A percentile compares a stretch with the other conserved stretches of the same genome.
Conservation (phyloP, 805 yeast genomes). For the Isabelozyma gotoi region DNA sequence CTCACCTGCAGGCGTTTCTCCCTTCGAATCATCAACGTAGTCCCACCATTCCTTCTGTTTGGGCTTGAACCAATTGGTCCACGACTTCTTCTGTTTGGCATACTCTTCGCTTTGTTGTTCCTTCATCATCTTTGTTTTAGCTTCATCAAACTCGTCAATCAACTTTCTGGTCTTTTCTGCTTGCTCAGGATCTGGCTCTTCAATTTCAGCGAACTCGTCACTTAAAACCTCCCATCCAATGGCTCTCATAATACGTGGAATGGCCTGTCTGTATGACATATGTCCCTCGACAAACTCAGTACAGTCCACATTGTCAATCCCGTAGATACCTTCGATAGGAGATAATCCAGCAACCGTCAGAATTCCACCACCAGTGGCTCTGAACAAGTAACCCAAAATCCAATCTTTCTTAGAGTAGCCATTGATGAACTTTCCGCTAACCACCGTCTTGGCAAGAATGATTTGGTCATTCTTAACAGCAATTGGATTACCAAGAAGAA, state of each 20-base stretch:
- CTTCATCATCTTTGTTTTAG: slow-evolving; percentile 58
- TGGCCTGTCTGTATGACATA: slow-evolving; percentile 93
- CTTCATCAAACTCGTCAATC: slow-evolving; percentile 83
- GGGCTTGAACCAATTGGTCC: slow-evolving; percentile 51
- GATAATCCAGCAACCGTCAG: slow-evolving; percentile 90
- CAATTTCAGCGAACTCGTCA: slow-evolving; percentile 93
- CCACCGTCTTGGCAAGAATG: slow-evolving; percentile 76
- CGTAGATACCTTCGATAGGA: slow-evolving; percentile 59
- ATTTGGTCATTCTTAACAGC: slow-evolving; percentile 78
- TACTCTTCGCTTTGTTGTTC: slow-evolving; percentile 31
- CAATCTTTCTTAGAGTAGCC: slow-evolving; percentile 93
- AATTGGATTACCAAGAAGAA: slow-evolving; percentile 83
- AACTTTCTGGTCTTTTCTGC: slow-evolving; percentile 80
- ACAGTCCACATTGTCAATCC: slow-evolving; percentile 83
- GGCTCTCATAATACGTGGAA: slow-evolving; percentile 73
- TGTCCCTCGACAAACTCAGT: slow-evolving; percentile 90
- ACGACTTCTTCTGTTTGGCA: slow-evolving; percentile 33
- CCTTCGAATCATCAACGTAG: slow-evolving; percentile 40
- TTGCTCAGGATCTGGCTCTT: slow-evolving; percentile 91
- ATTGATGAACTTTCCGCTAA: slow-evolving; percentile 85
- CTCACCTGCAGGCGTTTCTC: slow-evolving; percentile 8
- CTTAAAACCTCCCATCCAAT: slow-evolving; percentile 79
- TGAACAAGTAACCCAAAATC: slow-evolving; percentile 90
- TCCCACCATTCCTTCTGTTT: slow-evolving; percentile 62
- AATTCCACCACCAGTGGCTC: slow-evolving; percentile 95